Percentiles rank a stretch among this genome's conserved stretches.
phyloP scores from a whole-genome alignment of 2,329 filamentous ascomycete genomes.

The Alternaria tenuissima region DNA sequence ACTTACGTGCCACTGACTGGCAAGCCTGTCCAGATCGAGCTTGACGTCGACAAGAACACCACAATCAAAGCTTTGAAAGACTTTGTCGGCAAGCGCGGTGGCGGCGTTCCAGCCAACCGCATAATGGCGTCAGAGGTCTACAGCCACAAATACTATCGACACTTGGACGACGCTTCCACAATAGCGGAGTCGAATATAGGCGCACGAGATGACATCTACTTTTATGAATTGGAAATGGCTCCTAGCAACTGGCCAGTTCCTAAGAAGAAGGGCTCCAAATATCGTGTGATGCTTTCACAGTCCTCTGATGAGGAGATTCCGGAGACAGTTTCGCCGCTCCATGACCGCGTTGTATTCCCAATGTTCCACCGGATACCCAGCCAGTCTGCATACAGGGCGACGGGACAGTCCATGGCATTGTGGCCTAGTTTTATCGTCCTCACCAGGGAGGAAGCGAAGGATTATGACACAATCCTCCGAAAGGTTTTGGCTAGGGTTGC shows the following conservation, averaged over 20 bases:
- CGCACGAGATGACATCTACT: conserved; percentile 67
- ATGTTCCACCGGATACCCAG: conserved; percentile 68
- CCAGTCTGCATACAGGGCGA: conserved; percentile 42
- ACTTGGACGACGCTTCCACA: conserved; percentile 71
- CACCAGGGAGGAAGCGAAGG: conserved; percentile 73
- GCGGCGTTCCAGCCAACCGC: conserved; percentile 63
- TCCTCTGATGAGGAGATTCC: conserved; percentile 58
- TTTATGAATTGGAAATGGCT: conserved; percentile 79
- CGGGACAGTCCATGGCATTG: conserved; percentile 46
- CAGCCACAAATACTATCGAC: conserved; percentile 83
- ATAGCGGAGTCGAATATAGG: conserved; percentile 76
- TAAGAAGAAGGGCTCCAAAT: conserved; percentile 57
- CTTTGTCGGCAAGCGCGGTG: conserved; percentile 63
- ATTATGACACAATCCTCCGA: conserved; percentile 76
- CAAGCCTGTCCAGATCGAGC: conserved; percentile 72
- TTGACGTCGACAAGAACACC: conserved; percentile 82
- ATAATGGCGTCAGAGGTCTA: conserved; percentile 87
- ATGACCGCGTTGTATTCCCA: conserved; percentile 74
- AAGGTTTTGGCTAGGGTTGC: conserved; percentile 81
- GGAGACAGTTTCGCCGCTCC: conserved; percentile 66
- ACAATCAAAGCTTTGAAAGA: conserved; percentile 74
- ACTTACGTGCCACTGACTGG: conserved; percentile 81
- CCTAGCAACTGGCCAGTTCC: conserved; percentile 79
- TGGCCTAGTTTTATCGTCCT: conserved; percentile 77
- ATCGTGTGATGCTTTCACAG: conserved; percentile 57